Evolutionary conservation across 805 yeast species (phyloP).

Genomic region (Candida piceae): DNA sequence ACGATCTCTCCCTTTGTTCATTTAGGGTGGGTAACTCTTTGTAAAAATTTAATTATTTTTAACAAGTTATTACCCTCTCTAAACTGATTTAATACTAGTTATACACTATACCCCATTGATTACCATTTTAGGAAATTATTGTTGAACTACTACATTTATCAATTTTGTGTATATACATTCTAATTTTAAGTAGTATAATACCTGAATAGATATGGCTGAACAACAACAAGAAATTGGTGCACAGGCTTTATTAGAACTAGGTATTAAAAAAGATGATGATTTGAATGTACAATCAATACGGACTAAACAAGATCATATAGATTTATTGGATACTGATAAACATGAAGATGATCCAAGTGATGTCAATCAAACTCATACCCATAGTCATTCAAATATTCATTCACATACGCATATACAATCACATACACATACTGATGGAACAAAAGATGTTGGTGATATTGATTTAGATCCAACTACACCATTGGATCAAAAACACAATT

Average conservation of each 20-base stretch:
- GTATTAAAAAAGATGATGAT: slow-evolving; percentile 18
- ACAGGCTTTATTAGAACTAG: slow-evolving; percentile 23
- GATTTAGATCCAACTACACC: slow-evolving; percentile 68
- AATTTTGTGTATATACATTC: too few relatives aligned
- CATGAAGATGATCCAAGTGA: slow-evolving; percentile 1
- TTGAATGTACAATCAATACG: too few relatives aligned
- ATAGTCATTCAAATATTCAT: background rate
- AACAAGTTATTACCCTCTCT: background rate
- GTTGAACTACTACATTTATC: too few relatives aligned
- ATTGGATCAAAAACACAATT: slow-evolving; percentile 29
- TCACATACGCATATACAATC: too few relatives aligned
- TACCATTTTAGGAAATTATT: background rate
- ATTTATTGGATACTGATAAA: background rate
- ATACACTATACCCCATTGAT: background rate
- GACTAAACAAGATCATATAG: background rate
- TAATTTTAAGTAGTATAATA: background rate
- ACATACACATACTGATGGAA: too few relatives aligned
- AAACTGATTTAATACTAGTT: background rate
- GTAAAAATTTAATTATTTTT: background rate
- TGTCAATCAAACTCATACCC: slow-evolving; percentile 1
- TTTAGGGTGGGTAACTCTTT: slow-evolving; percentile 19
- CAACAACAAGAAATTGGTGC: slow-evolving; percentile 26
- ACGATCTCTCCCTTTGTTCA: too few relatives aligned
- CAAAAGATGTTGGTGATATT: slow-evolving; percentile 68
- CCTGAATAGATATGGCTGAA: background rate